phyloP scores from a whole-genome alignment of 2,329 filamentous ascomycete genomes.

The Thermothelomyces thermophilus region DNA sequence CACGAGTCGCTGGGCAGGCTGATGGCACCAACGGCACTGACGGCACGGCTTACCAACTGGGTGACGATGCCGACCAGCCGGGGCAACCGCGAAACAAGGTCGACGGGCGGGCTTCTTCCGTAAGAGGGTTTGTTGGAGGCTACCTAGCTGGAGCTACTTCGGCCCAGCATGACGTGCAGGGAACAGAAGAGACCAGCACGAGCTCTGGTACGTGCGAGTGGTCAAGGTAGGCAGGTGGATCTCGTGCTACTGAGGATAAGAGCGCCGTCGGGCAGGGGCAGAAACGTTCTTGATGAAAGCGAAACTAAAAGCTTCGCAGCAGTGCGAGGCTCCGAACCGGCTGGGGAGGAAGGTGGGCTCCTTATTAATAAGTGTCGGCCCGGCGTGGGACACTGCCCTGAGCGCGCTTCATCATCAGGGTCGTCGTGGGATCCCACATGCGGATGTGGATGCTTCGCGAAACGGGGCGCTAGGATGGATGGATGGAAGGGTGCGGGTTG shows the following conservation, averaged over 20 bases:
- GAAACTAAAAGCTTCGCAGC: conserved; percentile 14
- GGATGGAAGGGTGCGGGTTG: conserved; percentile 3
- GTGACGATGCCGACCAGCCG: conserved; percentile 2
- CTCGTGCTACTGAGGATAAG: too few relatives aligned
- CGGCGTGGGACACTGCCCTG: conserved; percentile 18
- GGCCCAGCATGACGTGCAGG: conserved; percentile 21
- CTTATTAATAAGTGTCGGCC: conserved; percentile 26
- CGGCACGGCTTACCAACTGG: conserved; percentile 13
- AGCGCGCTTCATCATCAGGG: conserved; percentile 13
- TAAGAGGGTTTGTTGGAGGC: conserved; percentile 14
- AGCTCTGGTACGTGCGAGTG: background rate
- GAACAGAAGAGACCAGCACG: background rate
- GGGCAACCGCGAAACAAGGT: background rate
- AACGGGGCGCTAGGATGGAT: conserved; percentile 19
- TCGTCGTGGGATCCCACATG: conserved; percentile 20
- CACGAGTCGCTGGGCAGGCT: conserved; percentile 18
- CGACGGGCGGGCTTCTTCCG: conserved; percentile 10
- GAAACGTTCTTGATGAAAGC: too few relatives aligned
- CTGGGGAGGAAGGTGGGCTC: conserved; percentile 23
- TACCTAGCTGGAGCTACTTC: conserved; percentile 12
- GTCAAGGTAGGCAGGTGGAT: background rate
- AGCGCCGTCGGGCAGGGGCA: too few relatives aligned
- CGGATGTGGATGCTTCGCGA: conserved; percentile 18
- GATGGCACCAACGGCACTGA: conserved; percentile 12
- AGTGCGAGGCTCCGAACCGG: conserved; percentile 20